Evolutionary conservation across 2,329 filamentous ascomycete species (phyloP).

Genomic region (Stemphylium vesicarium): DNA sequence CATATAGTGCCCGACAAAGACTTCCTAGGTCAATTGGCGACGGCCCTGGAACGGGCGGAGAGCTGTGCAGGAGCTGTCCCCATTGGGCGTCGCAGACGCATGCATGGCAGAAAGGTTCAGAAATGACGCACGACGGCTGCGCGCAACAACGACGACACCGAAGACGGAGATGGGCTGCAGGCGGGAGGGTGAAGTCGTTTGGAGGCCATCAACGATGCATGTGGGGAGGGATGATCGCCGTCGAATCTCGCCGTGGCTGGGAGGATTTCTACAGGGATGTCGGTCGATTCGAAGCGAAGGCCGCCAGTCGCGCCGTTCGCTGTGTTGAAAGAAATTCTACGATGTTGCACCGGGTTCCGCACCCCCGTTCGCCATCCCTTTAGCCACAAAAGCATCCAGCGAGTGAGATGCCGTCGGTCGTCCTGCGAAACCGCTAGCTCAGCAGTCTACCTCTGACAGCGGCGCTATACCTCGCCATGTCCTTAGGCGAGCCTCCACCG

Average conservation of each 20-base stretch:
- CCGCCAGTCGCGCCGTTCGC: constrained; percentile 28
- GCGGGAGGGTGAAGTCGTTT: constrained; percentile 25
- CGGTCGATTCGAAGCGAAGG: constrained; percentile 12
- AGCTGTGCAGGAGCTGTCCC: not conserved
- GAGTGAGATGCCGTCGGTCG: constrained; percentile 12
- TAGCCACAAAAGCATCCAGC: constrained; percentile 29
- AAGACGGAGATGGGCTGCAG: constrained; percentile 11
- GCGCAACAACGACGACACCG: constrained; percentile 17
- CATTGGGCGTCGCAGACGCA: constrained; percentile 4
- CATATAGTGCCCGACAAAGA: not conserved
- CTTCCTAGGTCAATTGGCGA: not conserved
- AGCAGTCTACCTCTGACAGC: constrained; percentile 29
- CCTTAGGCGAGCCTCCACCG: constrained; percentile 28
- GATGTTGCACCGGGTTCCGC: constrained; percentile 40
- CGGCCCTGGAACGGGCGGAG: constrained; percentile 5
- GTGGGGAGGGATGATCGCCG: constrained; percentile 38
- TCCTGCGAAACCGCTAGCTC: constrained; percentile 21
- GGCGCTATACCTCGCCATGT: constrained; percentile 36
- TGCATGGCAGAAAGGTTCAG: not conserved
- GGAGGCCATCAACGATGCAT: constrained; percentile 21
- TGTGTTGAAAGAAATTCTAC: constrained; percentile 41
- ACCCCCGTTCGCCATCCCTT: constrained; percentile 30
- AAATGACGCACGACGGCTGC: constrained; percentile 11
- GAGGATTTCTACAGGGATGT: constrained; percentile 31
- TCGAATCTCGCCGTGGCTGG: constrained; percentile 40